Evolutionary conservation across 164 flowering plant genomes (phyloP), one percentile per base, ranked within the genome.

Genomic region (Vitis riparia): DNA sequence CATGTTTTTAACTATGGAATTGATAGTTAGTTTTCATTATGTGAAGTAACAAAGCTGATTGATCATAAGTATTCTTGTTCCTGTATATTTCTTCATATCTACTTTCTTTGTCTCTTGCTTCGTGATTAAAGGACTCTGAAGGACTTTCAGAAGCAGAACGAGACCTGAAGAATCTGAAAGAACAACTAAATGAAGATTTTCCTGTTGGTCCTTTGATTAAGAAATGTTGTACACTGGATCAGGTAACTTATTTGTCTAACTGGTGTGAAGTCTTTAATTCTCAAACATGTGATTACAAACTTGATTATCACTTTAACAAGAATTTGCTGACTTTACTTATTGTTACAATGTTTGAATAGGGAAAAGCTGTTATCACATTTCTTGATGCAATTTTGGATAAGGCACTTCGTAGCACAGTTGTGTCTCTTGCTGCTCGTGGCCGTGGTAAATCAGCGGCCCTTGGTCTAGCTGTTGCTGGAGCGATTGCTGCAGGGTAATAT

Each of bases 381-480:
- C 88, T 96, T 74, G 99, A 96, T 85, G 84, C 95, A 71, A 85
- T 93, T 78, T 75, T 96, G 84, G 99, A 93, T 70, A 96, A 93
- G 83, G 82, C 88, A 16, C 87, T 91, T 37, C 86, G 89, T 19
- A 85, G 89, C 76, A 93, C 98, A 32, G 88, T 90, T 78, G 97
- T 98, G 61, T 76, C 87, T 80, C 88, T 88, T 75, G 98, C 97
- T 84, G 89, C 88, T 80, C 97, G 99, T 79, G 99, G 98, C 11
- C 97, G 98, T 80, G 99, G 99, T 11, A 95, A 96, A 83, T 96
- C 99, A 13, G 98, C 98, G 76, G 93, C 98, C 55, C 91, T 96
- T 75, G 97, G 98, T 68, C 78, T 95, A 63, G 89, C 99, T 62
- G 69, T 96, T 84, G 92, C 99, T 61, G 99, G 99, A 74, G 95